Percentiles rank a stretch among this genome's conserved stretches.
These are phyloP conservation scores for Beta corolliflora DNA, from an alignment of 179 eudicot genomes.

Conservation along the genomic window DNA sequence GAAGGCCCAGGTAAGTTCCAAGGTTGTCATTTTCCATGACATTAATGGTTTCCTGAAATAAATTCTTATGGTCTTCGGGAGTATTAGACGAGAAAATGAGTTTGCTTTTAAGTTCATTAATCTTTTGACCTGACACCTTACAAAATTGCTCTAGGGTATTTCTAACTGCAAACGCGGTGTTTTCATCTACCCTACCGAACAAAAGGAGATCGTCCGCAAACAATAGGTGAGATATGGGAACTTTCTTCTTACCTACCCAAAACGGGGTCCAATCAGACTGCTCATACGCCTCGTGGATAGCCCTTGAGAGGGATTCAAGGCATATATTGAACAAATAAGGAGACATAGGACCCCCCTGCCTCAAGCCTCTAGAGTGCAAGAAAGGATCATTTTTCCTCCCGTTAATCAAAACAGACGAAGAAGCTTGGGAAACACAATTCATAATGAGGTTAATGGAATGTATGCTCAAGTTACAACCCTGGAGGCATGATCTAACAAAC, in stretches of 20 bases:
- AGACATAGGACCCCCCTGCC: constrained; percentile 9
- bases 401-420: background rate
- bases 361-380: background rate
- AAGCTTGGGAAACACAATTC: background rate
- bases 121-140: no score
- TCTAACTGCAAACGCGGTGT: no score
- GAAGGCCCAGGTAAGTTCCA: no score
- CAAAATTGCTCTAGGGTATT: no score
- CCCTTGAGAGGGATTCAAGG: background rate
- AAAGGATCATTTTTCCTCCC: background rate
- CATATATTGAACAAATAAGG: constrained; percentile 14
- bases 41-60: no score
- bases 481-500: background rate
- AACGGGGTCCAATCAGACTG: background rate
- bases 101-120: no score
- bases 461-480: background rate
- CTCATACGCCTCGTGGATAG: background rate
- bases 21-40: no score
- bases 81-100: no score
- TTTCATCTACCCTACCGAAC: no score
- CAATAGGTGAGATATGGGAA: background rate
- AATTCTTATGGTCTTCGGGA: no score
- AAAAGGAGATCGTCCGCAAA: background rate
- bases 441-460: background rate
- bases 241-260: background rate